A percentile compares a stretch with the other conserved stretches of the same genome.
These are phyloP conservation scores for Rhododendron ferrugineum DNA, from an alignment of 148 eudicot species.

Conservation along the genomic window DNA sequence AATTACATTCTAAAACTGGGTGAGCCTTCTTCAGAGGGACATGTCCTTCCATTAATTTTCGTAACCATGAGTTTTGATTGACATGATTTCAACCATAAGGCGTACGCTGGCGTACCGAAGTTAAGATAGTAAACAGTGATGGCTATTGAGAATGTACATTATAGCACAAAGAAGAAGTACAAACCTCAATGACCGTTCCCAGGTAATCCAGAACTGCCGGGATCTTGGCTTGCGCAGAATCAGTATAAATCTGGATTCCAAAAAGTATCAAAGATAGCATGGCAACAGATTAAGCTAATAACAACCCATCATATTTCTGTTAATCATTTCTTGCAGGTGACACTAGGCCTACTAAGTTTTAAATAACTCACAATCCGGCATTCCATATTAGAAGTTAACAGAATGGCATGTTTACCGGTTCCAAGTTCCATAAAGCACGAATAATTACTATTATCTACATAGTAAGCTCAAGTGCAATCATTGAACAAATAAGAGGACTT, in stretches of 20 bases:
- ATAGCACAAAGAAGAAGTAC: conserved; percentile 25
- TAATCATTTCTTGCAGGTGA: neutral
- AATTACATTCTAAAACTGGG: neutral
- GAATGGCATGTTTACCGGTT: neutral
- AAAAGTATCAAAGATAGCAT: conserved; percentile 7
- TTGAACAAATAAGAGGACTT: neutral
- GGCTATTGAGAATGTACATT: neutral
- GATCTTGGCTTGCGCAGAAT: conserved; percentile 94
- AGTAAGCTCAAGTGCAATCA: neutral
- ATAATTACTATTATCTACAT: neutral
- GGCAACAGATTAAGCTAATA: neutral
- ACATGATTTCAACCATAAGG: neutral
- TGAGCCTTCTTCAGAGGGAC: neutral
- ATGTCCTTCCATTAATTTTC: neutral
- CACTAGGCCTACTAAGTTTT: neutral
- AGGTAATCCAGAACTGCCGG: conserved; percentile 90
- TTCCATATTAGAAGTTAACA: neutral
- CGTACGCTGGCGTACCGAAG: neutral
- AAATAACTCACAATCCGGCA: neutral
- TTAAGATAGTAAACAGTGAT: neutral
- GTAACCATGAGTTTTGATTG: neutral
- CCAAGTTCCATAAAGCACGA: neutral
- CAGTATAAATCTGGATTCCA: conserved; percentile 68
- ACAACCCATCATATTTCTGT: neutral
- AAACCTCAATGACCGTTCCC: conserved; percentile 66